Conservation (phyloP, 495 filamentous ascomycete species). For the Neurospora sp. region DNA sequence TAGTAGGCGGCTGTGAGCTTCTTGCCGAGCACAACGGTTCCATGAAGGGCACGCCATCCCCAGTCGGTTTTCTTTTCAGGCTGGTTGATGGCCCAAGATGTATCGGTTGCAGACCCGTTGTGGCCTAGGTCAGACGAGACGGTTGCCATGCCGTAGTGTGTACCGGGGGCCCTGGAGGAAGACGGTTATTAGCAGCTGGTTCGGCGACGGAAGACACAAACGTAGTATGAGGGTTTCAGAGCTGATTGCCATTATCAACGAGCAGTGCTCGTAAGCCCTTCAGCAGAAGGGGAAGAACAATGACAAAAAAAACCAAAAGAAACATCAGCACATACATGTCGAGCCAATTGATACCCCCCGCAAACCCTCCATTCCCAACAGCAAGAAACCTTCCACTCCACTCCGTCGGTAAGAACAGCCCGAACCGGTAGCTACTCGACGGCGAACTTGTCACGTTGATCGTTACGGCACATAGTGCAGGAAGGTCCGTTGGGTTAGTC, state of each 20-base stretch:
- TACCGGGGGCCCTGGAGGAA: constrained; percentile 7
- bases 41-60: constrained; percentile 40
- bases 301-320: background rate
- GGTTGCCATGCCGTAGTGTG: constrained; percentile 37
- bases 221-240: background rate
- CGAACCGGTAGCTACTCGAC: constrained; percentile 35
- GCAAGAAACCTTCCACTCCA: constrained; percentile 38
- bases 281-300: background rate
- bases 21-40: constrained; percentile 33
- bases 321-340: constrained; percentile 26
- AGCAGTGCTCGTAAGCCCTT: background rate
- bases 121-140: constrained; percentile 50
- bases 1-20: constrained; percentile 35
- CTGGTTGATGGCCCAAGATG: constrained; percentile 38
- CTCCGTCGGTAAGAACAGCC: constrained; percentile 38
- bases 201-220: background rate
- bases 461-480: constrained; percentile 38
- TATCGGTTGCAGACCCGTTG: constrained; percentile 29
- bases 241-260: background rate
- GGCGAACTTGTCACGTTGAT: constrained; percentile 35
- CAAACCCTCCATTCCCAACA: constrained; percentile 38
- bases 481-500: constrained; percentile 33
- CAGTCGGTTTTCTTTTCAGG: constrained; percentile 28
- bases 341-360: constrained; percentile 39
- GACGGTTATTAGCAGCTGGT: background rate